Evolutionary conservation across 1,284 basidiomycete species (phyloP).

Genomic region (Pseudozyma hubeiensis): DNA sequence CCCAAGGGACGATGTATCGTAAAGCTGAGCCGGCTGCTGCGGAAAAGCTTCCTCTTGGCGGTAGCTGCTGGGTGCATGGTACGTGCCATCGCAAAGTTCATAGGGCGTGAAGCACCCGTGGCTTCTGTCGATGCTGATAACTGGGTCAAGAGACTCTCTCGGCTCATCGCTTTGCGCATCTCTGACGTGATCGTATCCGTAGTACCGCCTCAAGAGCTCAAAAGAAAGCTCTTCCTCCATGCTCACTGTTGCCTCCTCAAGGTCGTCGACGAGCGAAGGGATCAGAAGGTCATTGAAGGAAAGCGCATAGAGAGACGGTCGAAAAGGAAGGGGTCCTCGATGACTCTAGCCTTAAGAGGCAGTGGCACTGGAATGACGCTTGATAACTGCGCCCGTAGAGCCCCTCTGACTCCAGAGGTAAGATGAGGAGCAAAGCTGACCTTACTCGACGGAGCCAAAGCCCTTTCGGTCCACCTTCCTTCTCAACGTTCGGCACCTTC

Average conservation of each 20-base stretch:
- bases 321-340: too few species aligned
- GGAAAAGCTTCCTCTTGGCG: neutral
- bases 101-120: neutral
- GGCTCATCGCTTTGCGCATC: neutral
- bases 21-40: neutral
- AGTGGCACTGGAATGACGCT: too few species aligned
- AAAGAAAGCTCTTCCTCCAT: slow-evolving; percentile 20
- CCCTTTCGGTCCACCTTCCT: too few species aligned
- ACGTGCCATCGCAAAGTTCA: neutral
- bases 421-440: too few species aligned
- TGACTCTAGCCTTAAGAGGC: too few species aligned
- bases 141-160: too few species aligned
- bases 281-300: neutral
- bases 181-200: neutral
- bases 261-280: neutral
- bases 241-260: neutral
- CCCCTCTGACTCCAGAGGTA: too few species aligned
- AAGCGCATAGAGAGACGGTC: too few species aligned
- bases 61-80: neutral
- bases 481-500: too few species aligned
- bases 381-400: too few species aligned
- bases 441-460: too few species aligned
- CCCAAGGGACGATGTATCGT: slow-evolving; percentile 10
- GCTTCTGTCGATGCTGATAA: neutral
- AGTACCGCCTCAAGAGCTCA: slow-evolving; percentile 5